Evolutionary conservation across 2,329 filamentous ascomycete genomes (phyloP).

Genomic region (Colletotrichum incanum): DNA sequence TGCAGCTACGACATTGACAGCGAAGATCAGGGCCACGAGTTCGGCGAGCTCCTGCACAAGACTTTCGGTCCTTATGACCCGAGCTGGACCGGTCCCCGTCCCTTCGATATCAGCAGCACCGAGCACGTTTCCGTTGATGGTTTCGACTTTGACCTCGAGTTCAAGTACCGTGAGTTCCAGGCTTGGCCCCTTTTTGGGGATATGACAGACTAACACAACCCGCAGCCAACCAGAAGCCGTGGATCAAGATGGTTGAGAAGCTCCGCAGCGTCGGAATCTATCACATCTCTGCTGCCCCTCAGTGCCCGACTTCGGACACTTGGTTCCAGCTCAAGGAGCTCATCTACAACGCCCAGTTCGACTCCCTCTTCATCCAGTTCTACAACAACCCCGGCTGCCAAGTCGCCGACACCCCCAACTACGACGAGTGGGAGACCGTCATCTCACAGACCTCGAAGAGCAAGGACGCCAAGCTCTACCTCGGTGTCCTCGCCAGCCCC

Average conservation of each 20-base stretch:
- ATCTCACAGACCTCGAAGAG: conserved; percentile 54
- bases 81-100: conserved; percentile 54
- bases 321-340: conserved; percentile 55
- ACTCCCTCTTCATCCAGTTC: conserved; percentile 64
- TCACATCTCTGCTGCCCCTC: conserved; percentile 62
- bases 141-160: conserved; percentile 61
- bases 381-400: conserved; percentile 63
- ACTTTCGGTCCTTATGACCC: conserved; percentile 57
- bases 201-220: not conserved
- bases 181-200: not conserved
- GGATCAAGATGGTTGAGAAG: conserved; percentile 56
- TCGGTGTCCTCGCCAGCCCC: conserved; percentile 58
- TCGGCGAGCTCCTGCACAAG: conserved; percentile 57
- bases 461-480: conserved; percentile 60
- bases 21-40: conserved; percentile 51
- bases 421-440: conserved; percentile 57
- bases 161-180: conserved; percentile 49
- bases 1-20: conserved; percentile 55
- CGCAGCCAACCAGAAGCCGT: conserved; percentile 53
- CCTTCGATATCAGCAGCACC: conserved; percentile 53
- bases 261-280: conserved; percentile 50
- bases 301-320: conserved; percentile 55
- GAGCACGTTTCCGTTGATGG: conserved; percentile 55
- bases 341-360: conserved; percentile 59
- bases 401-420: conserved; percentile 55